Evolutionary conservation across 2,329 filamentous ascomycete species (phyloP).

Genomic region (Apiospora aurea): DNA sequence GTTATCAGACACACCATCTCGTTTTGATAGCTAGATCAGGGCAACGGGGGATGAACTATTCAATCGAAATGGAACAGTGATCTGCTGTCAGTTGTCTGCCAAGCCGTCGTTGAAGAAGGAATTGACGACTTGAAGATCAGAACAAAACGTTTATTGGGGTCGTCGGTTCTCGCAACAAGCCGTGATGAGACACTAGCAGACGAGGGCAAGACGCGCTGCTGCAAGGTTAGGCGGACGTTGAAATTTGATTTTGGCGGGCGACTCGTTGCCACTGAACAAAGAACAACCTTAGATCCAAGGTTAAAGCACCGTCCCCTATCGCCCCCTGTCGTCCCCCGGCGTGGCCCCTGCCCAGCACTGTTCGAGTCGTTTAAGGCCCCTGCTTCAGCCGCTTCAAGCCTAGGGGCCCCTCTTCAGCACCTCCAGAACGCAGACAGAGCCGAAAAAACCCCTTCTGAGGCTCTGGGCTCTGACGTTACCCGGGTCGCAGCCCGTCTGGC

Average conservation of each 20-base stretch:
- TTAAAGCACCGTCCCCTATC: background rate
- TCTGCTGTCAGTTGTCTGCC: slow-evolving; percentile 7
- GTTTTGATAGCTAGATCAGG: background rate
- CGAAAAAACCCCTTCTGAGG: too few species aligned
- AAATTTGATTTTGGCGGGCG: background rate
- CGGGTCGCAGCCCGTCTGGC: background rate
- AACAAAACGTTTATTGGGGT: slow-evolving; percentile 21
- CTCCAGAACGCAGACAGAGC: too few species aligned
- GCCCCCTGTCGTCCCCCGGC: background rate
- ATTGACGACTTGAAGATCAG: slow-evolving; percentile 1
- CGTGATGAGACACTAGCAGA: background rate
- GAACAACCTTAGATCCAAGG: slow-evolving; percentile 19
- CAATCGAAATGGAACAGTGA: background rate
- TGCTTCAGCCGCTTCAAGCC: background rate
- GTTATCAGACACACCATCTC: background rate
- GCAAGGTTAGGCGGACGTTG: background rate
- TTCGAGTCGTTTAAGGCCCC: slow-evolving; percentile 1
- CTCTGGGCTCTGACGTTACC: slow-evolving; percentile 2
- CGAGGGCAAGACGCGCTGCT: too few species aligned
- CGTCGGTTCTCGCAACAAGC: background rate
- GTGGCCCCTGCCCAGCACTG: background rate
- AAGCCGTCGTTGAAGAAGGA: background rate
- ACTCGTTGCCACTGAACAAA: background rate
- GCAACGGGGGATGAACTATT: background rate
- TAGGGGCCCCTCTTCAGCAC: background rate